These are phyloP conservation scores for Cytidiella melzeri DNA, from an alignment of 768 basidiomycete species.

Conservation along the genomic window DNA sequence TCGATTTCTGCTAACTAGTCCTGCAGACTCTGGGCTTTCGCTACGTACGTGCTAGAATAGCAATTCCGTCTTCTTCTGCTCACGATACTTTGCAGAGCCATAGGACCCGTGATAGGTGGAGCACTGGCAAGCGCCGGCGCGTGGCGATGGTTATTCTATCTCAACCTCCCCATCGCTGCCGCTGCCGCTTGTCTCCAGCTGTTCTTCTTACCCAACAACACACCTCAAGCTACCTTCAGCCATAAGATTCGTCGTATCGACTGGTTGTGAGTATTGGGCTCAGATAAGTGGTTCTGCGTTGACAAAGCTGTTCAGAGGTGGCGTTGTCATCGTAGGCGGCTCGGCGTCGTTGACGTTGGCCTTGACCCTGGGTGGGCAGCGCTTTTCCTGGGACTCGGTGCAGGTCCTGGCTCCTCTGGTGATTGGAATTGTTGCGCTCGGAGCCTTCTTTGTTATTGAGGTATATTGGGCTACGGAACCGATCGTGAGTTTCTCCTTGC, in stretches of 20 bases:
- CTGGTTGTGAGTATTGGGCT: slow-evolving; percentile 28
- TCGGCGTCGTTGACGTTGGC: slow-evolving; percentile 23
- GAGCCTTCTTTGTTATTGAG: slow-evolving; percentile 15
- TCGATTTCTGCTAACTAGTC: background rate
- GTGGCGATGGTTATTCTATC: slow-evolving; percentile 29
- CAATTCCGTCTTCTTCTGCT: too few species aligned
- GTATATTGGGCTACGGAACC: background rate
- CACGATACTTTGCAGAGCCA: too few species aligned
- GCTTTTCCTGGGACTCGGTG: slow-evolving; percentile 32
- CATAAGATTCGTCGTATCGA: slow-evolving; percentile 28
- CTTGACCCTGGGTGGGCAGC: slow-evolving; percentile 37
- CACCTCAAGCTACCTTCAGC: slow-evolving; percentile 22
- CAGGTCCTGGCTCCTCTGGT: slow-evolving; percentile 36
- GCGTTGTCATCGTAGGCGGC: slow-evolving; percentile 17
- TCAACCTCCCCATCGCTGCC: slow-evolving; percentile 27
- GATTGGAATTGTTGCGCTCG: slow-evolving; percentile 28
- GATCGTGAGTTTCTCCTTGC: background rate
- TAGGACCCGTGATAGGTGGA: background rate
- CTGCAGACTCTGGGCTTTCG: too few species aligned
- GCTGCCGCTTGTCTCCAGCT: background rate
- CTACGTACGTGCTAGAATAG: too few species aligned
- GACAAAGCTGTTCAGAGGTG: slow-evolving; percentile 16
- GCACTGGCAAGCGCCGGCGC: slow-evolving; percentile 20
- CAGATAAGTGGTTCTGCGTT: background rate
- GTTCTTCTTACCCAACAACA: slow-evolving; percentile 11